A percentile compares a stretch with the other conserved stretches of the same genome.
Conservation (phyloP, 1,139 yeast species). For the Magnusiomyces paraingens region DNA sequence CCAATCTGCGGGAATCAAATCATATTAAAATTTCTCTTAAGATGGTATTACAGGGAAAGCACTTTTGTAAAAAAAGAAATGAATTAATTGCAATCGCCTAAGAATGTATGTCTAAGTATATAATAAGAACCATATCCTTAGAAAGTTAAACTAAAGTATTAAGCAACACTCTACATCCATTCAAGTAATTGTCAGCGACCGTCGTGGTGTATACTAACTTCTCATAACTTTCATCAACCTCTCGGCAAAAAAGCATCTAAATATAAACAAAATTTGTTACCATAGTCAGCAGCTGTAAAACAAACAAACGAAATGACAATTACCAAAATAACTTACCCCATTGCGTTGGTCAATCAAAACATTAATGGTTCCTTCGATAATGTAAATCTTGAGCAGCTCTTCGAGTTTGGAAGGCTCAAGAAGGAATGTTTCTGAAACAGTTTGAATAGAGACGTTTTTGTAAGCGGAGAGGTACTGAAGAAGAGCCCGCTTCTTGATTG, state of each 20-base stretch:
- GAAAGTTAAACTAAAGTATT: slow-evolving; percentile 2
- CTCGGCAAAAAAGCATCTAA: slow-evolving; percentile 1
- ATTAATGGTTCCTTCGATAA: slow-evolving; percentile 11
- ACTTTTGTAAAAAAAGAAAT: too few relatives aligned
- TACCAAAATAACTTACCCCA: slow-evolving; percentile 11
- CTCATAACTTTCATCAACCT: slow-evolving; percentile 3
- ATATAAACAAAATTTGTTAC: neutral
- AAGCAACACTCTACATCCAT: neutral
- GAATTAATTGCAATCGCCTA: too few relatives aligned
- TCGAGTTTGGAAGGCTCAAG: slow-evolving; percentile 8
- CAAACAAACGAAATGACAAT: neutral
- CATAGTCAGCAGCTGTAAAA: neutral
- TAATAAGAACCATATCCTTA: neutral
- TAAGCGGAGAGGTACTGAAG: slow-evolving; percentile 22
- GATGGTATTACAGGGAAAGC: too few relatives aligned
- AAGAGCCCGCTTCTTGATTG: slow-evolving; percentile 21
- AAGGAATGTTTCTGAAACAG: slow-evolving; percentile 15
- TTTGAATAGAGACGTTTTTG: slow-evolving; percentile 17
- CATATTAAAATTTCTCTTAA: too few relatives aligned
- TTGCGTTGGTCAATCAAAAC: slow-evolving; percentile 17
- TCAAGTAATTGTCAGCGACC: slow-evolving; percentile 4
- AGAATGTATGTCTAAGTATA: too few relatives aligned
- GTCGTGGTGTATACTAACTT: neutral
- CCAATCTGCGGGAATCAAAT: too few relatives aligned
- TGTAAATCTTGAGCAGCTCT: slow-evolving; percentile 10